Percentiles rank a stretch among this genome's conserved stretches.
These are phyloP conservation scores for Solanum neorickii DNA, from an alignment of 257 asterid species.

Conservation along the genomic window DNA sequence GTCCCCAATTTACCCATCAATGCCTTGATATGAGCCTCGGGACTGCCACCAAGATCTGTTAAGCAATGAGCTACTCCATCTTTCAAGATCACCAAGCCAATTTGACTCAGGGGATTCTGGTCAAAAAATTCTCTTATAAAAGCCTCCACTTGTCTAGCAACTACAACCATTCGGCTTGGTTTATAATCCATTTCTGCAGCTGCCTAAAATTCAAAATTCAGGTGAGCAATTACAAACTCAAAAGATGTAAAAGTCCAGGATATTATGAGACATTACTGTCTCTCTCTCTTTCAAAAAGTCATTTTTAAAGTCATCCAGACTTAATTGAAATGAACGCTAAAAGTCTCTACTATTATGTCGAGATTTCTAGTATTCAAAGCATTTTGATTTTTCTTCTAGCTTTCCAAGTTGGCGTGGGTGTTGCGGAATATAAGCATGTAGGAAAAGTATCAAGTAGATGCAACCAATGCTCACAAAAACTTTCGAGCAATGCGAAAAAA, in stretches of 20 bases:
- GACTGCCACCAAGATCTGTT: conserved; percentile 95
- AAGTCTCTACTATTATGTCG: not conserved
- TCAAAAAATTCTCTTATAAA: conserved; percentile 89
- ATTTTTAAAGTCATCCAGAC: not conserved
- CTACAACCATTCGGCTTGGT: conserved; percentile 84
- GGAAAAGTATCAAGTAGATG: not conserved
- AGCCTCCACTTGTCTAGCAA: conserved; percentile 86
- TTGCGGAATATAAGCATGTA: not conserved
- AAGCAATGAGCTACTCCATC: conserved; percentile 81
- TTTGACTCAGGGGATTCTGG: conserved; percentile 86
- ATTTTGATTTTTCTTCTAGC: not conserved
- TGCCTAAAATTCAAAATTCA: conserved; percentile 43
- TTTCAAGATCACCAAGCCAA: conserved; percentile 67
- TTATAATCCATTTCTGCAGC: conserved; percentile 79
- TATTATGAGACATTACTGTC: not conserved
- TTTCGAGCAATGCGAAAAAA: not conserved
- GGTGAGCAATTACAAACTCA: not conserved
- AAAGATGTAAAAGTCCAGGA: not conserved
- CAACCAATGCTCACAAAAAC: not conserved
- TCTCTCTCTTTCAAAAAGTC: not conserved
- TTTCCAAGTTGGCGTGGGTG: not conserved
- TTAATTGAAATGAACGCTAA: not conserved
- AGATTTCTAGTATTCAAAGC: not conserved
- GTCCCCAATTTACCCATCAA: conserved; percentile 82
- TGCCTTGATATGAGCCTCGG: conserved; percentile 89